These are phyloP conservation scores for Trypanosomatidae sp. DNA, from an alignment of 208 protist genomes.

Conservation along the genomic window DNA sequence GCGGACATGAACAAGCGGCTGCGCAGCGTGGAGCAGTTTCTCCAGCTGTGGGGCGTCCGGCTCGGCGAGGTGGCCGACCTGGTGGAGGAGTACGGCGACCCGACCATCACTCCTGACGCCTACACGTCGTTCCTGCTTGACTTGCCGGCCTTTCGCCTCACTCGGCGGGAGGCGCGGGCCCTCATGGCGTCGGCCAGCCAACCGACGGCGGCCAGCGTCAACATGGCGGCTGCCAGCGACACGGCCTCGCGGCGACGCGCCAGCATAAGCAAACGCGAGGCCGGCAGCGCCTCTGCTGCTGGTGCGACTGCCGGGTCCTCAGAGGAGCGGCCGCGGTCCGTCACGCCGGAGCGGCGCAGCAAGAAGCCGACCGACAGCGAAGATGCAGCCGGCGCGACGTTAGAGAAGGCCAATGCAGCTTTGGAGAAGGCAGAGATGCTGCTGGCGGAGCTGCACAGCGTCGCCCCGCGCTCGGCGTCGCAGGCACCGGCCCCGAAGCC, in stretches of 20 bases:
- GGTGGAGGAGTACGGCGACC: slow-evolving; percentile 70
- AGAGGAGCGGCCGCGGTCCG: too few species aligned
- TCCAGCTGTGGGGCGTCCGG: slow-evolving; percentile 68
- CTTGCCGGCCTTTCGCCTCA: slow-evolving; percentile 64
- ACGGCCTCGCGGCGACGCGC: slow-evolving; percentile 19
- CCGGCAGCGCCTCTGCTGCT: too few species aligned
- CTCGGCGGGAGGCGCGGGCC: slow-evolving; percentile 53
- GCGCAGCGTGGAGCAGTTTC: too few species aligned
- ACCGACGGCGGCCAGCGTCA: slow-evolving; percentile 6
- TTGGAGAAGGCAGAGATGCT: slow-evolving; percentile 33
- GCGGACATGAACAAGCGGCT: too few species aligned
- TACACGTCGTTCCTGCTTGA: slow-evolving; percentile 80
- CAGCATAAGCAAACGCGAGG: slow-evolving; percentile 11
- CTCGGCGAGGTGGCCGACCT: slow-evolving; percentile 63
- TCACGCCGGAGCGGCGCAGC: too few species aligned
- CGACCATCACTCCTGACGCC: slow-evolving; percentile 71
- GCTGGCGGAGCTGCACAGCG: slow-evolving; percentile 20
- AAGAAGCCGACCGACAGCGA: too few species aligned
- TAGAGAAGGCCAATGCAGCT: slow-evolving; percentile 34
- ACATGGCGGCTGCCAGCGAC: slow-evolving; percentile 16
- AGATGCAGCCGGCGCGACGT: too few species aligned
- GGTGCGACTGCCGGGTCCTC: too few species aligned
- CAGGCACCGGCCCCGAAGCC: not conserved
- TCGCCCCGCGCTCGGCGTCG: not conserved
- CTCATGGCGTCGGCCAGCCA: slow-evolving; percentile 22